Base-by-base conservation (phyloP, 306 rosid species). In the Lagenaria siceraria region DNA sequence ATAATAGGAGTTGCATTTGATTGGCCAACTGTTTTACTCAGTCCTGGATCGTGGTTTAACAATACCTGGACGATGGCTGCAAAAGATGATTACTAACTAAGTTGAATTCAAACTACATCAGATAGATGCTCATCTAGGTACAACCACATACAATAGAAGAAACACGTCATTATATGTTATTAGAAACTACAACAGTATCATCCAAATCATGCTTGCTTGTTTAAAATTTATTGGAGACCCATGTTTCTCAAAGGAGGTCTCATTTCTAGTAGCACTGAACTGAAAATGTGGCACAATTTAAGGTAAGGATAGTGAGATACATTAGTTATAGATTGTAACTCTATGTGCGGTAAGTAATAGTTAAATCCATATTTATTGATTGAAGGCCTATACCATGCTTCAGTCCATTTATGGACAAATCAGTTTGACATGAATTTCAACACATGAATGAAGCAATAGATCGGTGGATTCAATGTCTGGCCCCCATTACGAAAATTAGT, bases 1-100 rank as follows among this genome's bases (percentile, higher is more conserved):
- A 90, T 81, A 43, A 94, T 93, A 82, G 98, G 96, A 52, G 95
- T 94, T 52, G 96, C 85, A 71, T 94, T 89, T 49, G 97, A 88
- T 55, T 84, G 98, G 1, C 93, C 94, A 61, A 89, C 55, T 27
- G 98, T 94, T 82, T 90, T 87, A 77, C 89, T 83, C 56, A 94
- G 85, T 66, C 73, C 85, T 0, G 95, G 91, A 55, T 90, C 92
- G 82, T 90, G 85, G 10, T 91, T 88, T 63, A 94, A 82, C 18
- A 94, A 81, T 75, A 86, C 87, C 88, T 83, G 86, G 68, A 91
- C 86, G 74, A 87, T 78, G 46, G 85, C 90, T 87, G 83, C 84
- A 79, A 38, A 77, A 77, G 35, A 62, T 53, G 52, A 65, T 61
- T 70, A 46, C 62, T 54, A 58, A 33, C 76, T 22, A 55, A 49